Evolutionary conservation across 768 basidiomycete genomes (phyloP).

Genomic region (Lactifluus subvellereus): DNA sequence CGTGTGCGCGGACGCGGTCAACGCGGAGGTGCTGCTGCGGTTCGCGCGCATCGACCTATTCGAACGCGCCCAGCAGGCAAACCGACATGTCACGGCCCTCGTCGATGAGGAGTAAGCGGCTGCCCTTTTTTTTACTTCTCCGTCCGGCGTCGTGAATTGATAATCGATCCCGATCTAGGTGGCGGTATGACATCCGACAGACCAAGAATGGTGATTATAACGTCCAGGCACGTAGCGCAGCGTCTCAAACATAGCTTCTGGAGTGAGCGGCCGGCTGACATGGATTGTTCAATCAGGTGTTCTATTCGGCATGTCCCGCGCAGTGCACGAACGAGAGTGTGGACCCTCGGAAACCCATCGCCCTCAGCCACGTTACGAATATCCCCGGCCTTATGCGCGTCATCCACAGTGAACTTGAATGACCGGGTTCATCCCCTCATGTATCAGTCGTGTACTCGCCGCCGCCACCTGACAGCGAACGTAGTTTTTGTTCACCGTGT

Average conservation of each 20-base stretch:
- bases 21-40: slow-evolving; percentile 15
- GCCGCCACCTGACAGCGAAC: not conserved
- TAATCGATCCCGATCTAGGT: slow-evolving; percentile 36
- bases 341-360: slow-evolving; percentile 60
- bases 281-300: slow-evolving; percentile 39
- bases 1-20: slow-evolving; percentile 18
- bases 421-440: not conserved
- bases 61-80: slow-evolving; percentile 47
- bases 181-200: slow-evolving; percentile 55
- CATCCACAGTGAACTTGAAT: slow-evolving; percentile 34
- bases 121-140: slow-evolving; percentile 1
- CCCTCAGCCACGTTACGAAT: slow-evolving; percentile 51
- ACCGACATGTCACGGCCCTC: slow-evolving; percentile 52
- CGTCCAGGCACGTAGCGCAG: slow-evolving; percentile 46
- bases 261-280: no score
- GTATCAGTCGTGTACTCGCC: not conserved
- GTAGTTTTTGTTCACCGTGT: not conserved
- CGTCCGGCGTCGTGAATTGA: not conserved
- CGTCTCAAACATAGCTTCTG: not conserved
- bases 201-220: slow-evolving; percentile 54
- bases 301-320: slow-evolving; percentile 55
- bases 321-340: slow-evolving; percentile 36
- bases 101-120: slow-evolving; percentile 62
- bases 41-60: slow-evolving; percentile 32
- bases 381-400: slow-evolving; percentile 77